Conservation (phyloP, 2,329 filamentous ascomycete species). For the Pseudogymnoascus verrucosus region DNA sequence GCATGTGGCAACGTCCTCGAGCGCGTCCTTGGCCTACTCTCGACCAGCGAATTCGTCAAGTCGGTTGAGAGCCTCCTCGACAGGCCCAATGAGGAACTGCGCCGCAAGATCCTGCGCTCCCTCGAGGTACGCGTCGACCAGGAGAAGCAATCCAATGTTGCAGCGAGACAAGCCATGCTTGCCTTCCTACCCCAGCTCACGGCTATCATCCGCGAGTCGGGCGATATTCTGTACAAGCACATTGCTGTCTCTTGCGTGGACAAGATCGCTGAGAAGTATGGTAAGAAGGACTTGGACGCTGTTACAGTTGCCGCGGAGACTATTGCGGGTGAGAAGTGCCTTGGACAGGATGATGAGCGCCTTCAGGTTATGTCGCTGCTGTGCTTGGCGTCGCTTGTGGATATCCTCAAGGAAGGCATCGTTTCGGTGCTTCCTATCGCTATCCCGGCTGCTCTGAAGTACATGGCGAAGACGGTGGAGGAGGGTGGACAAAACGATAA, state of each 20-base stretch:
- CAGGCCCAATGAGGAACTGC: slow-evolving; percentile 64
- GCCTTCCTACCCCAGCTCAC: slow-evolving; percentile 74
- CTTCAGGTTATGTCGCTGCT: slow-evolving; percentile 78
- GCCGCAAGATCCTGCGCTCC: slow-evolving; percentile 71
- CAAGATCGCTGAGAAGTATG: slow-evolving; percentile 89
- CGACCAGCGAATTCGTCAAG: slow-evolving; percentile 81
- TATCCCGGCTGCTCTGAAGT: slow-evolving; percentile 61
- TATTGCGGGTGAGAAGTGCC: slow-evolving; percentile 67
- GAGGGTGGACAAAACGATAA: slow-evolving; percentile 46
- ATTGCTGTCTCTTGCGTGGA: slow-evolving; percentile 85
- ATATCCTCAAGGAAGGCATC: slow-evolving; percentile 78
- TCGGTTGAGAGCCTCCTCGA: slow-evolving; percentile 76
- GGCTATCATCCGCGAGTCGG: slow-evolving; percentile 63
- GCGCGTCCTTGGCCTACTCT: slow-evolving; percentile 74
- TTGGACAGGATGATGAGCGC: slow-evolving; percentile 64
- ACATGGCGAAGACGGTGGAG: slow-evolving; percentile 58
- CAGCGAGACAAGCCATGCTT: slow-evolving; percentile 63
- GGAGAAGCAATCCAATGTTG: slow-evolving; percentile 59
- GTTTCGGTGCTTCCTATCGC: slow-evolving; percentile 74
- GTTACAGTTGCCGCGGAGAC: slow-evolving; percentile 68
- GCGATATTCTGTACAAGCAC: slow-evolving; percentile 69
- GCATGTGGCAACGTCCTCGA: slow-evolving; percentile 64
- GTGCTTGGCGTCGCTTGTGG: slow-evolving; percentile 80
- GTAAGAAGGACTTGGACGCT: slow-evolving; percentile 76
- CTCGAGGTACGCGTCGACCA: slow-evolving; percentile 72